Evolutionary conservation across 2,329 filamentous ascomycete genomes (phyloP).

Genomic region (Sarocladium kiliense): DNA sequence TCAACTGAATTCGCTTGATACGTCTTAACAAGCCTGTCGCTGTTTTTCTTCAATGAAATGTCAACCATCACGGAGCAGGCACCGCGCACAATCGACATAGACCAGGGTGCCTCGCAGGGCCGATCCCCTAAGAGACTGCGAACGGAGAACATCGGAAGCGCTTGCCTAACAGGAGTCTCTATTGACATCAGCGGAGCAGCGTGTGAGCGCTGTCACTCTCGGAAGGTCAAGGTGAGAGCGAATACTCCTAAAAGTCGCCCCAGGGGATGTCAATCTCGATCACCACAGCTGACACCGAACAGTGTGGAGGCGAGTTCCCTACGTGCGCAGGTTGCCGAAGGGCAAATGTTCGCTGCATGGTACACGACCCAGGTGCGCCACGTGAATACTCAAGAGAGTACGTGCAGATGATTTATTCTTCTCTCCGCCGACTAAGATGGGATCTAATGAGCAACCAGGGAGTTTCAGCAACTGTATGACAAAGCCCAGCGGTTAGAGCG

Average conservation of each 20-base stretch:
- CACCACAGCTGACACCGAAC: not conserved
- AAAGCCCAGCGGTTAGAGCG: not conserved
- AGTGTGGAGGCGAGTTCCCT: slow-evolving; percentile 10
- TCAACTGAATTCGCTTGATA: no score
- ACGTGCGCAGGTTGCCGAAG: slow-evolving; percentile 4
- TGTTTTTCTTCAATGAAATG: not conserved
- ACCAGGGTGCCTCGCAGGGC: not conserved
- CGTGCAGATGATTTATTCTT: not conserved
- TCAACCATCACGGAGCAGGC: not conserved
- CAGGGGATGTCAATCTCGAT: not conserved
- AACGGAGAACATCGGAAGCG: not conserved
- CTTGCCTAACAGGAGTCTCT: not conserved
- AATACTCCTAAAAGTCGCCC: not conserved
- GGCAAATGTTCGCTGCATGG: slow-evolving; percentile 2
- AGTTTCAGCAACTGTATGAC: not conserved
- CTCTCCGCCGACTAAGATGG: not conserved
- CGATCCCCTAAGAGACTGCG: not conserved
- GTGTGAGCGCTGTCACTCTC: slow-evolving; percentile 12
- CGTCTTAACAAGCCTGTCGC: no score
- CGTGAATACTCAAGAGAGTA: slow-evolving; percentile 8
- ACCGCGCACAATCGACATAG: not conserved
- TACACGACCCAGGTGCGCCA: slow-evolving; percentile 1
- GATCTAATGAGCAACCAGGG: not conserved
- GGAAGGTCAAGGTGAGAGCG: slow-evolving; percentile 14
- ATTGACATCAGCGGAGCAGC: not conserved